These are phyloP conservation scores for Rhodomyrtus tomentosa DNA, from an alignment of 345 rosid genomes.

Conservation along the genomic window DNA sequence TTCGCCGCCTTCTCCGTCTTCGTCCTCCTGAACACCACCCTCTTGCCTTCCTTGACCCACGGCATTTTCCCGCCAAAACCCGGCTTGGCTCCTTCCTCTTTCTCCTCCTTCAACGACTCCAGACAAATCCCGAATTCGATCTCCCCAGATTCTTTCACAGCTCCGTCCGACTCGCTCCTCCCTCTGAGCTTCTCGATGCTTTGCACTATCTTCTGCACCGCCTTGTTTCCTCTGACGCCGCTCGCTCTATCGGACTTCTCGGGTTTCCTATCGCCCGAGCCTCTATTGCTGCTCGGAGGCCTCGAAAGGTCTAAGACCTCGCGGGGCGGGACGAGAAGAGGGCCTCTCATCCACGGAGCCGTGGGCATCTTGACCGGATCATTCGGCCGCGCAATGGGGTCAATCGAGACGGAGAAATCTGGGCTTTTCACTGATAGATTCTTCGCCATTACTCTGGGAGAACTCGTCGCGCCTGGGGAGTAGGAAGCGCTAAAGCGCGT, in stretches of 20 bases:
- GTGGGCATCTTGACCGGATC: constrained; percentile 30
- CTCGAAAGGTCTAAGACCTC: constrained; percentile 21
- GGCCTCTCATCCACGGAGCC: constrained; percentile 71
- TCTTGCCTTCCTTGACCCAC: constrained; percentile 44
- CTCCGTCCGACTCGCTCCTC: constrained; percentile 5
- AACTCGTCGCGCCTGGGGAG: constrained; percentile 6
- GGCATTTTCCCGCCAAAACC: constrained; percentile 42
- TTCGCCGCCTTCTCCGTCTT: constrained; percentile 44
- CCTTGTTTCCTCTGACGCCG: constrained; percentile 62
- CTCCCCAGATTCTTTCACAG: constrained; percentile 5
- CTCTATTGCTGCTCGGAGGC: constrained; percentile 6
- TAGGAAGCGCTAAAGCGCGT: constrained; percentile 3
- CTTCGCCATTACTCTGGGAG: neutral
- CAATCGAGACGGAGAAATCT: constrained; percentile 4
- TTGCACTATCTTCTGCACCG: constrained; percentile 44
- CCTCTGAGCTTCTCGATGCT: constrained; percentile 40
- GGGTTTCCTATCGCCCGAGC: constrained; percentile 3
- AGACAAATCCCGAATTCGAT: constrained; percentile 19
- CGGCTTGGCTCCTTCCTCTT: neutral
- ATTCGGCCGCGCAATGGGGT: constrained; percentile 4
- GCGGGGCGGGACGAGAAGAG: constrained; percentile 41
- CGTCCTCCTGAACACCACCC: constrained; percentile 32
- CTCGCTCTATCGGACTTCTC: constrained; percentile 47
- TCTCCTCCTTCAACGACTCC: constrained; percentile 10
- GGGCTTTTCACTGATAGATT: neutral